Evolutionary conservation across 2,329 filamentous ascomycete species (phyloP).

Genomic region (Cyphellophora attinorum): DNA sequence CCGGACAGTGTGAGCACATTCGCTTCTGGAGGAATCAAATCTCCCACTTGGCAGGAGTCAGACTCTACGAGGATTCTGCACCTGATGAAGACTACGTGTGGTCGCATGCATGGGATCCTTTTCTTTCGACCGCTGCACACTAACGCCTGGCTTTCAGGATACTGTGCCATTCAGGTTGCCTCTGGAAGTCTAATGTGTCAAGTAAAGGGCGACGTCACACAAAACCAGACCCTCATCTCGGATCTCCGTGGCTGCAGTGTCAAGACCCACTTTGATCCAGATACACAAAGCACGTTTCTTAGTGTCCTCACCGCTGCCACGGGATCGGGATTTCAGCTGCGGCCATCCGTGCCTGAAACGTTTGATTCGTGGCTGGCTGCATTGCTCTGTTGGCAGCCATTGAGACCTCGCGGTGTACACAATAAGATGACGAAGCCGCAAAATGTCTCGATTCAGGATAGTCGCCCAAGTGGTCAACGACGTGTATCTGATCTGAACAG

Average conservation of each 20-base stretch:
- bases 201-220: conserved; percentile 38
- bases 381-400: conserved; percentile 42
- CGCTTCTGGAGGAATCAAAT: conserved; percentile 13
- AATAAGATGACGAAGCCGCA: conserved; percentile 42
- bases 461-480: conserved; percentile 32
- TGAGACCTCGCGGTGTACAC: conserved; percentile 39
- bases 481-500: conserved; percentile 37
- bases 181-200: conserved; percentile 41
- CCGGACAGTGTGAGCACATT: conserved; percentile 12
- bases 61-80: conserved; percentile 40
- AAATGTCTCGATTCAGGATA: conserved; percentile 32
- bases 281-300: conserved; percentile 36
- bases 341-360: conserved; percentile 39
- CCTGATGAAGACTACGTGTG: conserved; percentile 43
- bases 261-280: conserved; percentile 36
- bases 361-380: conserved; percentile 44
- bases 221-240: conserved; percentile 38
- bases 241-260: conserved; percentile 41
- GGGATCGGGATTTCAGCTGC: conserved; percentile 36
- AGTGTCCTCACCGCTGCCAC: conserved; percentile 39
- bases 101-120: conserved; percentile 43
- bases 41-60: conserved; percentile 30
- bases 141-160: conserved; percentile 38
- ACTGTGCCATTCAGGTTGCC: conserved; percentile 42
- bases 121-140: conserved; percentile 36